A percentile compares a stretch with the other conserved stretches of the same genome.
phyloP scores from a whole-genome alignment of 495 filamentous ascomycete species.

The Cladorrhinum samala region DNA sequence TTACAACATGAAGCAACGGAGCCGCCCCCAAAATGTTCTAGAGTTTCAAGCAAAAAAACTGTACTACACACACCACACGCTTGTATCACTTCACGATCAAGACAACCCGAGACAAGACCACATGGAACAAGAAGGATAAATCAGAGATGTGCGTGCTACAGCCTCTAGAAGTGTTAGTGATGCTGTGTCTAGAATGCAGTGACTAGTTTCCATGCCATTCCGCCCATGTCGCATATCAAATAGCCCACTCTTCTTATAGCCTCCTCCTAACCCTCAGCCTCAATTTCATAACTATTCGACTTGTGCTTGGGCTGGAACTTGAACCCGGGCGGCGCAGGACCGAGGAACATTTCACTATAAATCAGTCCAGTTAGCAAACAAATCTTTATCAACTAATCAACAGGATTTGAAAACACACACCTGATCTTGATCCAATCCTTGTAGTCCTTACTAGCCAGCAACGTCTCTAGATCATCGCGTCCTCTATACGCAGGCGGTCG shows the following conservation, averaged over 20 bases:
- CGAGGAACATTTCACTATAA: constrained; percentile 93
- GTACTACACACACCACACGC: too few species aligned
- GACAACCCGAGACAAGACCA: too few species aligned
- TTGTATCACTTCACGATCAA: too few species aligned
- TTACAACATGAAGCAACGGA: background rate
- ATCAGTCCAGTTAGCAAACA: background rate
- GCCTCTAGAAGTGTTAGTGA: too few species aligned
- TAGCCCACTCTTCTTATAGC: too few species aligned
- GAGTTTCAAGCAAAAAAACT: background rate
- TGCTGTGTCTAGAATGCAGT: too few species aligned
- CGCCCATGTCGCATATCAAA: too few species aligned
- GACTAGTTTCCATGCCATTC: too few species aligned
- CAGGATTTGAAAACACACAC: constrained; percentile 44
- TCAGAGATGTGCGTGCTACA: too few species aligned
- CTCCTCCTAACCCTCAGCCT: constrained; percentile 53
- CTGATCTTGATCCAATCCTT: constrained; percentile 98
- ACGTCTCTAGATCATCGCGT: constrained; percentile 82
- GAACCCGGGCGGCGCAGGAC: constrained; percentile 82
- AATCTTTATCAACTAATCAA: background rate
- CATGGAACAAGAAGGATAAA: background rate
- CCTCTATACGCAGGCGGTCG: constrained; percentile 77
- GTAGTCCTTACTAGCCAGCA: constrained; percentile 83
- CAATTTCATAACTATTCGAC: constrained; percentile 69
- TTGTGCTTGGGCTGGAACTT: constrained; percentile 98
- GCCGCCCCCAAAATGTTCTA: too few species aligned